A percentile compares a stretch with the other conserved stretches of the same genome.
phyloP scores from a whole-genome alignment of 2,329 filamentous ascomycete genomes.

The Neospermospora avenae region DNA sequence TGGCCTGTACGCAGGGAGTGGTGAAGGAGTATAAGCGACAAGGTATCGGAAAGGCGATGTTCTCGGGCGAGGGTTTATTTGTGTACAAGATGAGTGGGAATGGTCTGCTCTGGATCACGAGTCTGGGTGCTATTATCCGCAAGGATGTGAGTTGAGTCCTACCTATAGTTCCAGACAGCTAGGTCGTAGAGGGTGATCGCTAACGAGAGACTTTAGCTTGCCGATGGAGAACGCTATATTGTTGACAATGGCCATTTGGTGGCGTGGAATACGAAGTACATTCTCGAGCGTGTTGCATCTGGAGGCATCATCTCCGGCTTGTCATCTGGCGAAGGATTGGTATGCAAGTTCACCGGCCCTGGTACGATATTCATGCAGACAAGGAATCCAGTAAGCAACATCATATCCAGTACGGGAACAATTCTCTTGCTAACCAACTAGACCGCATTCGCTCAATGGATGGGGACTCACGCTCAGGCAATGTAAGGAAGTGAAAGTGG shows the following conservation, averaged over 20 bases:
- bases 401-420: background rate
- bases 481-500: slow-evolving; percentile 11
- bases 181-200: background rate
- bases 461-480: slow-evolving; percentile 29
- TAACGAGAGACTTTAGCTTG: slow-evolving; percentile 39
- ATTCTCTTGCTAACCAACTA: slow-evolving; percentile 5
- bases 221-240: slow-evolving; percentile 78
- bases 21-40: slow-evolving; percentile 86
- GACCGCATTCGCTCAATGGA: slow-evolving; percentile 32
- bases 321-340: slow-evolving; percentile 78
- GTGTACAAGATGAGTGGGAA: slow-evolving; percentile 81
- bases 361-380: slow-evolving; percentile 93
- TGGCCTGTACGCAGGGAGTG: slow-evolving; percentile 84
- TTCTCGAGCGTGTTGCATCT: slow-evolving; percentile 83
- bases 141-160: slow-evolving; percentile 69
- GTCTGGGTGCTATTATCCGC: slow-evolving; percentile 89
- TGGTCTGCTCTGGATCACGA: slow-evolving; percentile 85
- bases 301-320: slow-evolving; percentile 91
- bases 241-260: slow-evolving; percentile 92
- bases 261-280: slow-evolving; percentile 95
- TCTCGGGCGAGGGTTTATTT: slow-evolving; percentile 88
- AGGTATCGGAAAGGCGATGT: slow-evolving; percentile 83
- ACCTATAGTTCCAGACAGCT: background rate
- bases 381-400: slow-evolving; percentile 65
- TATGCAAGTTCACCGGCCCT: slow-evolving; percentile 91